A percentile compares a stretch with the other conserved stretches of the same genome.
Evolutionary conservation across 176 grass and related monocot species (phyloP).

Genomic region (Juncus effusus): DNA sequence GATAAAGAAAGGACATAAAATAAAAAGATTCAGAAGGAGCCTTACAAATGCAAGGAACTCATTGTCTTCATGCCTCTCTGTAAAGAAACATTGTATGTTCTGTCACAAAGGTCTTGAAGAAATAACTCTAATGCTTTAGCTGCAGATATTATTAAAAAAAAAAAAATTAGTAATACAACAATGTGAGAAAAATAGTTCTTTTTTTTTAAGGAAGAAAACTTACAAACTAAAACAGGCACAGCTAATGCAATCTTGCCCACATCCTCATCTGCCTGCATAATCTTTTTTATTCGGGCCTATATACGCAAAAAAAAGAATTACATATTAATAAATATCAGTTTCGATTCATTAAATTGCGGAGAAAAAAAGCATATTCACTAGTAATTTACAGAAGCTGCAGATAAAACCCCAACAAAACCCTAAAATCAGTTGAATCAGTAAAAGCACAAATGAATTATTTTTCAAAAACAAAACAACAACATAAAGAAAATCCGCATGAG

Average conservation of each 20-base stretch:
- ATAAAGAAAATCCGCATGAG: too few species aligned
- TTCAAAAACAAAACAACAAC: too few species aligned
- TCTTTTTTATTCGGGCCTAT: slow-evolving; percentile 96
- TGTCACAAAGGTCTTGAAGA: slow-evolving; percentile 41
- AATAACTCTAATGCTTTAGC: slow-evolving; percentile 40
- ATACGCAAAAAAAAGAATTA: slow-evolving; percentile 14
- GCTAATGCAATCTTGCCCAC: slow-evolving; percentile 89
- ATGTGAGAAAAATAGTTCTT: neutral
- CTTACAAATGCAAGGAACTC: slow-evolving; percentile 38
- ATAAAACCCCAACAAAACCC: too few species aligned
- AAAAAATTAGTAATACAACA: neutral
- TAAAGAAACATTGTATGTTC: slow-evolving; percentile 34
- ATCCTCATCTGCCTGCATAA: slow-evolving; percentile 98
- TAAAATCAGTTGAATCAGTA: too few species aligned
- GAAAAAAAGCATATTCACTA: too few species aligned
- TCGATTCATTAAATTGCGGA: too few species aligned
- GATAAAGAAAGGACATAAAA: slow-evolving; percentile 6
- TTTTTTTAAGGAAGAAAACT: slow-evolving; percentile 34
- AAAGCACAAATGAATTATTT: too few species aligned
- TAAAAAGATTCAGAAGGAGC: neutral
- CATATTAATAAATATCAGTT: too few species aligned
- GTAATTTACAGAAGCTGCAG: too few species aligned
- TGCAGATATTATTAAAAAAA: slow-evolving; percentile 8
- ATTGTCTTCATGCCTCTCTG: slow-evolving; percentile 35
- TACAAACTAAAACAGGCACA: slow-evolving; percentile 98